phyloP scores from a whole-genome alignment of 768 basidiomycete genomes.

The Lentinula detonsa region DNA sequence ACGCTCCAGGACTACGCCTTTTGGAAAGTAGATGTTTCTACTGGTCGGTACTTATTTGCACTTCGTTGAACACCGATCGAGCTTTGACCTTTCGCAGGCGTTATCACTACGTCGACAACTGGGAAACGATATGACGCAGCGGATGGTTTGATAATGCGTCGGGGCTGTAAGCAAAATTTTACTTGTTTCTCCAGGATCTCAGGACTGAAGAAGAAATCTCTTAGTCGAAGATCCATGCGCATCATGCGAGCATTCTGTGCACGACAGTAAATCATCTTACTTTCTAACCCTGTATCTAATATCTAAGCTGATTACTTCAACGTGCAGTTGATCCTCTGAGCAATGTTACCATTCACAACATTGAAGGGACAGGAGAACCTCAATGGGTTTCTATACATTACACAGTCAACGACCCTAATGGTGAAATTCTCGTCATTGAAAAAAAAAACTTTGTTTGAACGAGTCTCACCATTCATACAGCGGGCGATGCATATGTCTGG shows the following conservation, averaged over 20 bases:
- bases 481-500: constrained; percentile 13
- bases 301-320: neutral
- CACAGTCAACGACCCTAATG: neutral
- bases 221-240: neutral
- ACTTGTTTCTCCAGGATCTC: no score
- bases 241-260: neutral
- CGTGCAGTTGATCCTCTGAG: constrained; percentile 11
- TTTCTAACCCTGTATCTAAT: neutral
- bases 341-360: constrained; percentile 19
- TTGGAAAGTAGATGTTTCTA: constrained; percentile 16
- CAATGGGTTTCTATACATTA: constrained; percentile 27
- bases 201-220: neutral
- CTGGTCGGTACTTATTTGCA: constrained; percentile 4
- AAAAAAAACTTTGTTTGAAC: constrained; percentile 17
- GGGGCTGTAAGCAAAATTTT: neutral
- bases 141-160: constrained; percentile 1
- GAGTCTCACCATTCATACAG: constrained; percentile 3
- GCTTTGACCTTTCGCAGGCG: neutral
- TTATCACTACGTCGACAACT: neutral
- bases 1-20: constrained; percentile 18
- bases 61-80: neutral
- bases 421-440: constrained; percentile 12
- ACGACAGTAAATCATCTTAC: neutral
- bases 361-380: constrained; percentile 22
- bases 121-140: neutral